Base-by-base conservation (phyloP, 257 asterid species). In the Galeopsis tetrahit region DNA sequence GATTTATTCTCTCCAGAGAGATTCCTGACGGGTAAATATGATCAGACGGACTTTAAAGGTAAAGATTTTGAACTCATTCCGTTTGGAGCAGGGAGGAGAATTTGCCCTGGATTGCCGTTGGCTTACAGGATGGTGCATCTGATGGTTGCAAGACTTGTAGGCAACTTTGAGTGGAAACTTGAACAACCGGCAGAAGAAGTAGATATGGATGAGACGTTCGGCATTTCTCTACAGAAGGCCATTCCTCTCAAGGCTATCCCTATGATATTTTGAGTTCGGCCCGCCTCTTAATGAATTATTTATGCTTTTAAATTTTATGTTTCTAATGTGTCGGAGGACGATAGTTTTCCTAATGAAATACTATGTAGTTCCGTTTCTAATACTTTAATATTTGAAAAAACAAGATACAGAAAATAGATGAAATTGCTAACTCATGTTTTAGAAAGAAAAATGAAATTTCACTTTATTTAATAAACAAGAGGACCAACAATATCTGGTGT, bases 101-200 rank as follows among this genome's bases (percentile, higher is more conserved):
- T 78, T 4, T 84, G 88, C 31, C 84, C 79, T 0, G 88, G 84
- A 4, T 32, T 81, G 68, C 79, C 84, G 0, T 46, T 84, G 35
- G 85, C 84, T 1, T 2, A 69, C 38, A 60, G 84, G 9, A 77
- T 79, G 82, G 80, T 81, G 56, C 84, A 70, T 36, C 72, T 84
- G 2, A 81, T 81, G 81, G 0, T 80, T 8, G 85, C 78, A 1
- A 42, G 76, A n/a, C 65, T 80, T 56, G 66, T 78, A 4, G 68
- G 58, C 7, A 66, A 61, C 4, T 78, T 83, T 73, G 80, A 43
- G 0, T 84, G 84, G 85, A 69, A 81, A 66, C 74, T 76, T 33
- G 71, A 77, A n/a, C 69, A 11, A 0, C 39, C 17, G 17, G 13
- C 64, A 3, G 63, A 74, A 39, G 75, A 71, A 35, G 4, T 79